Evolutionary conservation across 2,329 filamentous ascomycete species (phyloP), one percentile per base, ranked within the genome.

Genomic region (Trematosphaeria pertusa): DNA sequence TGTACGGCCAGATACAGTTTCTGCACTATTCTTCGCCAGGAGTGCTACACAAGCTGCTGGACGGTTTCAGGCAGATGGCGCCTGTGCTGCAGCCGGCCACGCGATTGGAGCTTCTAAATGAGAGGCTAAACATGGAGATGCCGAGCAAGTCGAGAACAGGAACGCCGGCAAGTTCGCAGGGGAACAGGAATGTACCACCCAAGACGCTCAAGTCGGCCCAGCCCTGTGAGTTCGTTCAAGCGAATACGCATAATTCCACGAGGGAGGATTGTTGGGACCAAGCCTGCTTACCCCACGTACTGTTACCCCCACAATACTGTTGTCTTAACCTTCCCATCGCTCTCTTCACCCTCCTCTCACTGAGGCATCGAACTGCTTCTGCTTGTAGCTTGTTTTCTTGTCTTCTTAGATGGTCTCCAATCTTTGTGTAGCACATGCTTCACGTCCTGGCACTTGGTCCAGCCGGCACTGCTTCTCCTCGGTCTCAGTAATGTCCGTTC

Each of bases 11-110:
- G 6, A 54, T 73, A 17, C 43, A 66, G 21, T 37, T 18, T 5
- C 43, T 66, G 0, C 65, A 56, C 41, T 71, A 38, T 7, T 43
- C 42, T 0, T 17, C 41, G 12, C n/a, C 21, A 6, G 7, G 46
- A 18, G 47, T 48, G 2, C 50, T 71, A 12, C 6, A 66, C 5
- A 7, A 52, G 6, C 50, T 44, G 3, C 20, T 68, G 2, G 28
- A 32, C 1, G 22, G 41, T 1, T 71, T 71, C 44, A 17, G 45
- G 3, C 19, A 24, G 1, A 31, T 38, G 10, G 63, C 57, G 8
- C 14, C 31, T 5, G 7, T n/a, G 7, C 37, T 48, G 31, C 10
- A 38, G 6, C 31, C 17, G 4, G 31, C 43, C 2, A 14, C 42
- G 20, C 39, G 37, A n/a, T 21, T 64, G 7, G 15, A 43, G 0